Evolutionary conservation across 2,329 filamentous ascomycete genomes (phyloP), one percentile per base, ranked within the genome.

Genomic region (Fusarium beomiforme): DNA sequence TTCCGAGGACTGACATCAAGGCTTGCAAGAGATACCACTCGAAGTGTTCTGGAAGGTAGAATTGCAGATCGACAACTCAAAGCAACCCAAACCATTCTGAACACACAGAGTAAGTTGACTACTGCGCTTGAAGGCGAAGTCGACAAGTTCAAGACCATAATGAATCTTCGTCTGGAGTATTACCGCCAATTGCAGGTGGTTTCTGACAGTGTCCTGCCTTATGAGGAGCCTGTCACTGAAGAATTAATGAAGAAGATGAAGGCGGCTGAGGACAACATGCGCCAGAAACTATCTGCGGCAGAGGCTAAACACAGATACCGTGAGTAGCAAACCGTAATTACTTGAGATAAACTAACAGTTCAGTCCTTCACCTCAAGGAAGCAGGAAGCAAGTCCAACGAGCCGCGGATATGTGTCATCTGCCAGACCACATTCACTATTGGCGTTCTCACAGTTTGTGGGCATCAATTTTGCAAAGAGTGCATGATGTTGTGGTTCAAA

Each of bases 401-500:
- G 62, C 85, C 89, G 10, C 88, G 89, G 33, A 90, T 92, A 54
- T 99, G 96, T 78, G 89, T 97, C 59, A 98, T 99, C 73, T 99
- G 96, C 78, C 91, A 93, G 76, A 87, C 88, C 14, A 78, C 85
- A 0, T 97, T 98, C 75, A 90, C 92, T 64, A 84, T 90, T n/a
- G 95, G 95, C 57, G 89, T 92, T 56, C 84, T 95, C 67, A 98
- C 95, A 0, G 88, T 94, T 2, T 98, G 96, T 78, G 95, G 95
- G 0, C 96, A 99, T 78, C 90, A 94, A 70, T 98, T 94, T 78
- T 98, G 95, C 83, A 94, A 93, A 76, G 92, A 93, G 31, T 98
- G 96, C 79, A 91, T 98, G 73, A 85, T 86, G 39, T 74, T 90
- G 16, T 98, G 96, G 96, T 93, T 92, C 83, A 85, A 84, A 61